A percentile compares a stretch with the other conserved stretches of the same genome.
Evolutionary conservation across 208 protist genomes (phyloP).

Genomic region (Jaenimonas drosophilae): DNA sequence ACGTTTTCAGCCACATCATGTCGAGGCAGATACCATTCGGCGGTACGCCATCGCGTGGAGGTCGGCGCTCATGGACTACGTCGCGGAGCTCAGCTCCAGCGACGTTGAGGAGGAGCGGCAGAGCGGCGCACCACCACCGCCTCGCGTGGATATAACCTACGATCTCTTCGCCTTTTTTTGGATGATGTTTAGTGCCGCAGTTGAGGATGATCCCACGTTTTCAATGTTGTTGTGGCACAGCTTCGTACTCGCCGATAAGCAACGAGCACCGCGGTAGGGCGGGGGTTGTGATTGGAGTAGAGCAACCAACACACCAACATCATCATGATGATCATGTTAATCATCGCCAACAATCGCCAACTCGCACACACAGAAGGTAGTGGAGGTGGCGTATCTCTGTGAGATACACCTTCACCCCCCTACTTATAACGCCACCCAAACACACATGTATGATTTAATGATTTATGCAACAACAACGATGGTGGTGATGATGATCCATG

Average conservation of each 20-base stretch:
- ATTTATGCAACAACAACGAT: too few species aligned
- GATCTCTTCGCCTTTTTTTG: slow-evolving; percentile 70
- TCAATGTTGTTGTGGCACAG: slow-evolving; percentile 76
- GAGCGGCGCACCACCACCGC: neutral
- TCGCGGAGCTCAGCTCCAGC: slow-evolving; percentile 10
- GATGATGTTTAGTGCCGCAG: slow-evolving; percentile 54
- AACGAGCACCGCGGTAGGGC: neutral
- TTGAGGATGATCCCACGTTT: slow-evolving; percentile 71
- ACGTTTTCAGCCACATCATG: slow-evolving; percentile 29
- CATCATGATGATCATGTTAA: too few species aligned
- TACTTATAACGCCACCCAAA: too few species aligned
- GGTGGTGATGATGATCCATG: too few species aligned
- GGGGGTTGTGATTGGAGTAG: neutral
- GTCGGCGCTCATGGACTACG: slow-evolving; percentile 22
- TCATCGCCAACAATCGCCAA: too few species aligned
- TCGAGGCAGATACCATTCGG: slow-evolving; percentile 26
- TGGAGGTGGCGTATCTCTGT: too few species aligned
- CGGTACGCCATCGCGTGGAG: slow-evolving; percentile 26
- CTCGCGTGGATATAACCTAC: too few species aligned
- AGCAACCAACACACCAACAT: too few species aligned
- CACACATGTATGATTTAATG: too few species aligned
- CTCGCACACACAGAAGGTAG: too few species aligned
- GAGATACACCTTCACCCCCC: too few species aligned
- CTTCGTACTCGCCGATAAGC: slow-evolving; percentile 48
- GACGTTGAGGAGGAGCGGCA: slow-evolving; percentile 7